A percentile compares a stretch with the other conserved stretches of the same genome.
These are phyloP conservation scores for Jatropha multifida DNA, from an alignment of 441 rosid genomes.

Conservation along the genomic window DNA sequence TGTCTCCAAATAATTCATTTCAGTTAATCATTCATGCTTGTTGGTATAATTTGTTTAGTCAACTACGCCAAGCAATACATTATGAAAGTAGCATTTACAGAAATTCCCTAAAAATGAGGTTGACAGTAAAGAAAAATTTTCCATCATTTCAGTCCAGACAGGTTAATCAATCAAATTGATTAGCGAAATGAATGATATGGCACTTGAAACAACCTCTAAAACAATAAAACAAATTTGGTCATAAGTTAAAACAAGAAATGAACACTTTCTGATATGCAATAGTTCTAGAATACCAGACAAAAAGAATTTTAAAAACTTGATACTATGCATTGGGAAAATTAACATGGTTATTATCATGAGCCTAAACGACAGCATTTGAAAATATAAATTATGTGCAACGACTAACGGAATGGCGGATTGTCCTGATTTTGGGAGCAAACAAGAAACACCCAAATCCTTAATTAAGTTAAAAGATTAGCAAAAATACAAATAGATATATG, in stretches of 20 bases:
- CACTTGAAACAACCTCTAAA: too few species aligned
- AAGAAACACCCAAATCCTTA: not conserved
- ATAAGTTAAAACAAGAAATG: too few species aligned
- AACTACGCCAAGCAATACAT: not conserved
- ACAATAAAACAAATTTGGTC: too few species aligned
- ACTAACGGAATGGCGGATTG: not conserved
- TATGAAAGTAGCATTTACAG: not conserved
- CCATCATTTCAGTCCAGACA: not conserved
- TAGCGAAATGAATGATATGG: not conserved
- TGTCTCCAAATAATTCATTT: not conserved
- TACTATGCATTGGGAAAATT: too few species aligned
- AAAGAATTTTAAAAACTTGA: too few species aligned
- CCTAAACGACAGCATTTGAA: not conserved
- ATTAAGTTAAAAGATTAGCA: not conserved
- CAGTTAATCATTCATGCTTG: constrained; percentile 3
- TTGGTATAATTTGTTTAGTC: not conserved
- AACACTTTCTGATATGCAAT: too few species aligned
- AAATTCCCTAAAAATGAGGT: not conserved
- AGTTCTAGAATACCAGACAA: too few species aligned
- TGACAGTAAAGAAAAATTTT: not conserved
- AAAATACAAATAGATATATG: not conserved
- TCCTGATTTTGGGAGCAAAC: not conserved
- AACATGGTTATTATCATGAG: not conserved
- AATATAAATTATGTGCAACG: not conserved
- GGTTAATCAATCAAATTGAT: not conserved